phyloP scores from a whole-genome alignment of 352 stramenopile species.

The Globisporangium barbulae region DNA sequence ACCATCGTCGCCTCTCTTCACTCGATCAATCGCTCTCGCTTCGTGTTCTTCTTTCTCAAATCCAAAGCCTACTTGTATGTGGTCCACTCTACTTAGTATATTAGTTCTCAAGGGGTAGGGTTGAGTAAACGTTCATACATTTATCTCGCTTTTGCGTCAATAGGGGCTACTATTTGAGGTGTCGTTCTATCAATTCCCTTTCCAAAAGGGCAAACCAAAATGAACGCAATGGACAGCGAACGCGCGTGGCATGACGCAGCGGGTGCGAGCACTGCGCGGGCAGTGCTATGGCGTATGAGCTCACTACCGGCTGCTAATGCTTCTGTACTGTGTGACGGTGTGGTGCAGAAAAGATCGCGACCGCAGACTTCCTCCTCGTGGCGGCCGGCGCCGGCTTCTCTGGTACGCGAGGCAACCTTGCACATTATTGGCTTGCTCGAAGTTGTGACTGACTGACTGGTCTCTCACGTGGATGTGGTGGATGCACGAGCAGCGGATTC shows the following conservation, averaged over 20 bases:
- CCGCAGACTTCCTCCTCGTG: constrained; percentile 83
- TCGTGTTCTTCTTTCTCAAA: constrained; percentile 11
- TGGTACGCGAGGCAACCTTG: constrained; percentile 19
- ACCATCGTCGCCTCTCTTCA: constrained; percentile 11
- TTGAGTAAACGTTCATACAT: no score
- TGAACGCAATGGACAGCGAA: constrained; percentile 2
- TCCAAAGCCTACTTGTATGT: no score
- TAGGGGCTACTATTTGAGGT: no score
- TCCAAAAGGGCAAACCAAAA: background rate
- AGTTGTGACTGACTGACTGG: background rate
- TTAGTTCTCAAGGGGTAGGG: no score
- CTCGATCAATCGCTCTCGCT: background rate
- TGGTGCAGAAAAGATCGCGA: constrained; percentile 53
- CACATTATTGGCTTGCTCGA: background rate
- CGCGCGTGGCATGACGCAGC: constrained; percentile 26
- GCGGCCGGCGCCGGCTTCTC: constrained; percentile 89
- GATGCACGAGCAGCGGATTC: constrained; percentile 58
- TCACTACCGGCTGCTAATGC: background rate
- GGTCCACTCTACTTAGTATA: no score
- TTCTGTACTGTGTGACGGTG: background rate
- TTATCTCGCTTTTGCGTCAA: no score
- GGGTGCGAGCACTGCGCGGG: constrained; percentile 20
- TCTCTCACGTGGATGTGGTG: background rate
- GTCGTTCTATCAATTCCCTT: no score
- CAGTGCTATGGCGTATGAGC: background rate